These are phyloP conservation scores for Thalassiosira hispida DNA, from an alignment of 352 stramenopile genomes.

Conservation along the genomic window DNA sequence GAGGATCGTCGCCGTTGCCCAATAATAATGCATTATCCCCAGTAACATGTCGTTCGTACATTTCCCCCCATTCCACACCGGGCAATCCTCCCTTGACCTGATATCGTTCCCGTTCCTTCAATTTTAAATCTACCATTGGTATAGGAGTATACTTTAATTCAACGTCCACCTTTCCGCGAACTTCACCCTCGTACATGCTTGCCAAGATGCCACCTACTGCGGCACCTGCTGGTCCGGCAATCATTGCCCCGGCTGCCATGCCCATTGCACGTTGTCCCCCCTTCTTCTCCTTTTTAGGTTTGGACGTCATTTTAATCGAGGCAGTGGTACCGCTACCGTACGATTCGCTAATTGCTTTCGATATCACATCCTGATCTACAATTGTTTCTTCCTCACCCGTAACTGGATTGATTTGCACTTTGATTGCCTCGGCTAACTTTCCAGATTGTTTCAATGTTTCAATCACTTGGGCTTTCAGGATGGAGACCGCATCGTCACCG, in stretches of 20 bases:
- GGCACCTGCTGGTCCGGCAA: constrained; percentile 72
- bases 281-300: constrained; percentile 78
- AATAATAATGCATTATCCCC: neutral
- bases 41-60: constrained; percentile 61
- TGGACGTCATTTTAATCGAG: constrained; percentile 68
- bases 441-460: no score
- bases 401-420: constrained; percentile 20
- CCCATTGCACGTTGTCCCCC: constrained; percentile 64
- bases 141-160: constrained; percentile 73
- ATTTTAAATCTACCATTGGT: constrained; percentile 38
- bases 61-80: constrained; percentile 70
- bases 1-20: neutral
- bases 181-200: constrained; percentile 74
- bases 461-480: constrained; percentile 59
- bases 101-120: constrained; percentile 40
- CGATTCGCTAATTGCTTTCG: constrained; percentile 38
- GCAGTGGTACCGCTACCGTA: constrained; percentile 50
- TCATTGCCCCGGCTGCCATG: constrained; percentile 65
- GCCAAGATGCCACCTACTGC: constrained; percentile 68
- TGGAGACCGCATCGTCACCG: constrained; percentile 31
- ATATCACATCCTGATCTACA: constrained; percentile 41
- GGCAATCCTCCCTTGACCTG: constrained; percentile 69
- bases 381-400: constrained; percentile 54
- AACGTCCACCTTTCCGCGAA: constrained; percentile 61
- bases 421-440: constrained; percentile 38